Percentiles rank a stretch among this genome's conserved stretches.
These are phyloP conservation scores for Vigna trinervia DNA, from an alignment of 306 rosid species.

Conservation along the genomic window DNA sequence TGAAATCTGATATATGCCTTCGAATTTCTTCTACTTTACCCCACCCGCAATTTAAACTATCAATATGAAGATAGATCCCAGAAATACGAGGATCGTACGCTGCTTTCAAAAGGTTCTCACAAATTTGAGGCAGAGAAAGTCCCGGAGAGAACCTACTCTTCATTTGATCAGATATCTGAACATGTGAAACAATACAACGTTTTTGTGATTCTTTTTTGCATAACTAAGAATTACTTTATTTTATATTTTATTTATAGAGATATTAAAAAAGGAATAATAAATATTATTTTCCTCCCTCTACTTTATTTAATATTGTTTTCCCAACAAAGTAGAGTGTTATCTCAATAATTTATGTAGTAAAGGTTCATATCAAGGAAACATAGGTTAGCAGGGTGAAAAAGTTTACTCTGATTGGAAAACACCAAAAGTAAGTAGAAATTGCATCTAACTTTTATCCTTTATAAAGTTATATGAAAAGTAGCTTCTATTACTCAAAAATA, in stretches of 20 bases:
- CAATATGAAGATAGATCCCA: conserved; percentile 87
- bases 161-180: conserved; percentile 90
- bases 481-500: not conserved
- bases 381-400: not conserved
- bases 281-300: too few species aligned
- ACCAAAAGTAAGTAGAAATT: not conserved
- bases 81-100: conserved; percentile 89
- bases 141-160: conserved; percentile 83
- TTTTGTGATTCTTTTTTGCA: conserved; percentile 10
- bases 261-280: not conserved
- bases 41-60: conserved; percentile 86
- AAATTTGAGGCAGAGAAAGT: conserved; percentile 86
- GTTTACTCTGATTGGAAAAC: not conserved
- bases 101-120: conserved; percentile 91
- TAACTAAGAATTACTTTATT: not conserved
- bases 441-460: not conserved
- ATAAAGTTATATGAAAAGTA: not conserved
- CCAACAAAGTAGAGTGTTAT: not conserved
- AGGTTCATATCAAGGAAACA: not conserved
- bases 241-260: not conserved
- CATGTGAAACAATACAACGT: conserved; percentile 29
- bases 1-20: conserved; percentile 86
- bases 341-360: not conserved
- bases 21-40: conserved; percentile 95
- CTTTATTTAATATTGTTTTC: not conserved